A percentile compares a stretch with the other conserved stretches of the same genome.
These are phyloP conservation scores for Trichomonas gallinae DNA, from an alignment of 208 protist genomes.

Conservation along the genomic window DNA sequence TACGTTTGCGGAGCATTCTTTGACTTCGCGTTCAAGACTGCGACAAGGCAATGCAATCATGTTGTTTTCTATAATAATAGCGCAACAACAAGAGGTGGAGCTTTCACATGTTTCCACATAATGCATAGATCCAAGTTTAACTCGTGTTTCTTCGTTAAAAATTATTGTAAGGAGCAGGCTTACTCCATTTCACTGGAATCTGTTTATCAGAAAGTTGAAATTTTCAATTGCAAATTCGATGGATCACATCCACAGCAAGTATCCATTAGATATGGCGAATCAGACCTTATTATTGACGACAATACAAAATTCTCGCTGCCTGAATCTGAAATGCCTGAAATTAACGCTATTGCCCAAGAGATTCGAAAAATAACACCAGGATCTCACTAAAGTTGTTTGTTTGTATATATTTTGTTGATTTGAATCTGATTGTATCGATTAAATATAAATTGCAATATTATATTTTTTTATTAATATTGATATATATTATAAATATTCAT, in stretches of 20 bases:
- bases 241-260: background rate
- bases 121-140: background rate
- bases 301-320: background rate
- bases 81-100: background rate
- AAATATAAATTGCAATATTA: too few species aligned
- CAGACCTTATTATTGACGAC: background rate
- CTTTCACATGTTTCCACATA: background rate
- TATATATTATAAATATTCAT: too few species aligned
- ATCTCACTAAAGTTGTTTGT: too few species aligned
- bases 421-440: too few species aligned
- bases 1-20: background rate
- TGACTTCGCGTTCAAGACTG: background rate
- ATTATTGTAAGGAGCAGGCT: background rate
- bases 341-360: too few species aligned
- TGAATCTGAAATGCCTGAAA: background rate
- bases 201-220: background rate
- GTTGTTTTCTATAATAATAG: background rate
- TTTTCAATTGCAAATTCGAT: background rate
- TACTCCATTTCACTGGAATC: background rate
- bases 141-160: background rate
- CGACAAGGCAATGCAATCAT: background rate
- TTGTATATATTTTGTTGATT: too few species aligned
- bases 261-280: background rate
- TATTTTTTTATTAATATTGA: too few species aligned
- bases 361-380: too few species aligned